These are phyloP conservation scores for Mentha longifolia DNA, from an alignment of 257 asterid genomes.

Conservation along the genomic window DNA sequence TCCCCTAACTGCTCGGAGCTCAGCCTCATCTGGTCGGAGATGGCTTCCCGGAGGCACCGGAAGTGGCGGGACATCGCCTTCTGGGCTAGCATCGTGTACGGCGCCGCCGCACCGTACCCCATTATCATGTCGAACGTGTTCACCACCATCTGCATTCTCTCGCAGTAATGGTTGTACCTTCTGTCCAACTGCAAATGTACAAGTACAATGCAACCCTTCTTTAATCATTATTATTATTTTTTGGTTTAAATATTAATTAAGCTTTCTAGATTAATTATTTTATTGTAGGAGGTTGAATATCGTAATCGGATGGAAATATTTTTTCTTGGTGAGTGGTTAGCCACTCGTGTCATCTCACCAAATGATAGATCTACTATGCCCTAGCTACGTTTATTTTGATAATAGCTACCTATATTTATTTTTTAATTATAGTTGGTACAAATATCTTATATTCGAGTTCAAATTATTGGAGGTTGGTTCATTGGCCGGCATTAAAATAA, in stretches of 20 bases:
- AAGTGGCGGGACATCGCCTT: constrained; percentile 97
- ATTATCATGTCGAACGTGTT: constrained; percentile 90
- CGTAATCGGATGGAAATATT: constrained; percentile 34
- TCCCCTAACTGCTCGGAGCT: constrained; percentile 81
- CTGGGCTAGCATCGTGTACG: constrained; percentile 85
- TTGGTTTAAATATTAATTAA: no score
- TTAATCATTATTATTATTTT: no score
- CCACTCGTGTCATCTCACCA: constrained; percentile 32
- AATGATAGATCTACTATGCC: constrained; percentile 34
- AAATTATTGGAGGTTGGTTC: constrained; percentile 41
- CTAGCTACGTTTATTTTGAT: constrained; percentile 6
- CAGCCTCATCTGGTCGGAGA: constrained; percentile 60
- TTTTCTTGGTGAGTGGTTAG: constrained; percentile 34
- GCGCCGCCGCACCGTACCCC: constrained; percentile 91
- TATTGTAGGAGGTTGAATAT: constrained; percentile 11
- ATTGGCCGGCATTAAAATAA: constrained; percentile 56
- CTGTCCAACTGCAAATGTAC: constrained; percentile 56
- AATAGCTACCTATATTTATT: background rate
- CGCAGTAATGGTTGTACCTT: constrained; percentile 92
- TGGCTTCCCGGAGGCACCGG: constrained; percentile 85
- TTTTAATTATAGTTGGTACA: constrained; percentile 11
- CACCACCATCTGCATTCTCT: constrained; percentile 96
- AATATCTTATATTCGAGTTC: constrained; percentile 15
- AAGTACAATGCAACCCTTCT: no score
- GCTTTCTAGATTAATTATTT: no score